Base-by-base conservation (phyloP, 1,284 basidiomycete species). In the Microbotryum scabiosae region DNA sequence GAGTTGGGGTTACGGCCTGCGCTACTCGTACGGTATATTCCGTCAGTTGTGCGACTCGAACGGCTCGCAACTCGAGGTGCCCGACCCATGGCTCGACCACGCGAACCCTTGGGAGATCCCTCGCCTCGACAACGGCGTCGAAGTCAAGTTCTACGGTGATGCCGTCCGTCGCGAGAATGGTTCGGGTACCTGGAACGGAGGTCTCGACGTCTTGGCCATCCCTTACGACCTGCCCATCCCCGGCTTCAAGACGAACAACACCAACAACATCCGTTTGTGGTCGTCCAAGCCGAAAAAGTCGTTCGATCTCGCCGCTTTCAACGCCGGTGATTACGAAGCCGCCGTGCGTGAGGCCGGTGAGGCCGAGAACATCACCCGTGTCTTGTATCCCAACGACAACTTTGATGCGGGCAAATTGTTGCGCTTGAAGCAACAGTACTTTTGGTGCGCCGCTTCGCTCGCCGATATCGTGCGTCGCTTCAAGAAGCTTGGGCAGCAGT, bases 221-320 rank as follows among this genome's bases (percentile, higher is more conserved):
- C 91, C 90, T 0, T 91, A 92, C 72, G 90, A 92, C 72, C 21
- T 65, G 21, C 91, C 90, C 78, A 87, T 96, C 68, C 90, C 91
- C 4, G 91, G 91, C 8, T 90, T 57, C 59, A 53, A 60, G 23
- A 69, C 65, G 18, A 64, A 69, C 51, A 78, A 77, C 65, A 78
- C 77, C 20, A 75, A 76, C 67, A 79, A 79, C 69, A 88, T 88
- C 76, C 78, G 87, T 63, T 78, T 89, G 20, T 89, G 86, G 87
- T 87, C 79, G 82, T 76, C 87, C 70, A 88, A 86, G 75, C 88
- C 90, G 32, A 90, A 90, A 78, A 80, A 88, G 70, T 90, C 90
- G 2, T 96, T 96, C 73, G 90, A 96, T 76, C 76, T 96, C 65
- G 87, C 90, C 75, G 87, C 86, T 54, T 92, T 93, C 82, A 93